These are phyloP conservation scores for Didymella glomerata DNA, from an alignment of 2,329 filamentous ascomycete species.

Conservation along the genomic window DNA sequence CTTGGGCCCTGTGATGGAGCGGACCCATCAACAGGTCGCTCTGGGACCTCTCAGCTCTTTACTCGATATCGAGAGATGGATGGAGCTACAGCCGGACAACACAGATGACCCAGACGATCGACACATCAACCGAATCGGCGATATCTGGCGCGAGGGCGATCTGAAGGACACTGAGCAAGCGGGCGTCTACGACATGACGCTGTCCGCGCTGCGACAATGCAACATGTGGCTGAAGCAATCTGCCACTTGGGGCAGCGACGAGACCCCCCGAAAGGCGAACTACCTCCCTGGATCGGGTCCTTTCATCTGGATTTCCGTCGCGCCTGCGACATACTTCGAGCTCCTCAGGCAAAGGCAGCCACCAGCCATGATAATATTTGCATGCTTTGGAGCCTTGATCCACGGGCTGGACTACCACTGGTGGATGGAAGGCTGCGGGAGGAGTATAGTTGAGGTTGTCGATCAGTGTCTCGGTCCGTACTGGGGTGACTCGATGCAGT, in stretches of 20 bases:
- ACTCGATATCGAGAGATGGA: constrained; percentile 25
- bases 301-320: constrained; percentile 31
- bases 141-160: constrained; percentile 23
- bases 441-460: constrained; percentile 27
- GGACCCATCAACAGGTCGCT: constrained; percentile 18
- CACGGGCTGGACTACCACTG: constrained; percentile 24
- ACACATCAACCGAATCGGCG: constrained; percentile 10
- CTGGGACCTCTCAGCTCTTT: constrained; percentile 26
- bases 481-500: constrained; percentile 26
- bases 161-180: constrained; percentile 13
- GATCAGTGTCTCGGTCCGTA: constrained; percentile 28
- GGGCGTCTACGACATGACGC: constrained; percentile 20
- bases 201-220: constrained; percentile 21
- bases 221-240: constrained; percentile 28
- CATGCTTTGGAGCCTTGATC: constrained; percentile 28
- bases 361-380: constrained; percentile 31
- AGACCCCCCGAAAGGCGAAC: constrained; percentile 18
- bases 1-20: constrained; percentile 18
- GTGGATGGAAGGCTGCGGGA: constrained; percentile 36
- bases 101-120: constrained; percentile 18
- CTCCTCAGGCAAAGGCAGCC: constrained; percentile 32
- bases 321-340: constrained; percentile 23
- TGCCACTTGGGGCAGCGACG: neutral
- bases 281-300: constrained; percentile 27
- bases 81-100: constrained; percentile 20